A percentile compares a stretch with the other conserved stretches of the same genome.
Conservation (phyloP, 2,329 filamentous ascomycete genomes). For the Stachybotrys chartarum region DNA sequence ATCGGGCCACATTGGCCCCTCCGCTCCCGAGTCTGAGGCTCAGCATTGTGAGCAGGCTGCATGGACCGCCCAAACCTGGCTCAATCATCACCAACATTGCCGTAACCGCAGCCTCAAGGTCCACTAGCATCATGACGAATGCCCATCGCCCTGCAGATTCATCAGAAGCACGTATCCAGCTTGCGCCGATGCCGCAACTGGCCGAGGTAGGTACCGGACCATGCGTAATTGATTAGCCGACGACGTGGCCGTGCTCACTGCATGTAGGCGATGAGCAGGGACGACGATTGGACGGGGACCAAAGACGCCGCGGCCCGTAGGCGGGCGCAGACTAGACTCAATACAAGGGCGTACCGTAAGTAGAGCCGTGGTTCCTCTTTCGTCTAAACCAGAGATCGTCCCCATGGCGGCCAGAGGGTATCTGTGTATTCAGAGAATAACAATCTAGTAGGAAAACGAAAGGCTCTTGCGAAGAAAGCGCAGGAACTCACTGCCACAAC, state of each 20-base stretch:
- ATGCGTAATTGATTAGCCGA: background rate
- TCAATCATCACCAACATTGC: background rate
- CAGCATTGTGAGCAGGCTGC: slow-evolving; percentile 23
- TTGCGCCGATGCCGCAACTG: slow-evolving; percentile 17
- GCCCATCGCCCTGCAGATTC: background rate
- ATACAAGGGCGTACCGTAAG: slow-evolving; percentile 31
- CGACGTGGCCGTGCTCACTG: background rate
- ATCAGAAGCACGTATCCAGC: background rate
- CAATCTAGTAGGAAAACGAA: background rate
- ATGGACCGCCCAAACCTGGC: slow-evolving; percentile 13
- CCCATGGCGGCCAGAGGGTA: too few relatives aligned
- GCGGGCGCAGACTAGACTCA: slow-evolving; percentile 35
- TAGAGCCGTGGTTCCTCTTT: background rate
- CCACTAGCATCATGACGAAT: background rate
- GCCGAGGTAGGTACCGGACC: slow-evolving; percentile 21
- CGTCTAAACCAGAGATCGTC: background rate
- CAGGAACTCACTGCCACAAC: background rate
- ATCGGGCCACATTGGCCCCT: background rate
- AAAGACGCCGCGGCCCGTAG: slow-evolving; percentile 32
- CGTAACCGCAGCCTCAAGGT: slow-evolving; percentile 12
- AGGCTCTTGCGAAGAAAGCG: background rate
- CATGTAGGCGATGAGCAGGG: slow-evolving; percentile 24
- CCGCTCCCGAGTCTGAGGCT: background rate
- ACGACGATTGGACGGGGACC: slow-evolving; percentile 39
- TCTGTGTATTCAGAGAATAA: background rate